A percentile compares a stretch with the other conserved stretches of the same genome.
phyloP scores from a whole-genome alignment of 495 filamentous ascomycete species.

The Tuber microsphaerosporum region DNA sequence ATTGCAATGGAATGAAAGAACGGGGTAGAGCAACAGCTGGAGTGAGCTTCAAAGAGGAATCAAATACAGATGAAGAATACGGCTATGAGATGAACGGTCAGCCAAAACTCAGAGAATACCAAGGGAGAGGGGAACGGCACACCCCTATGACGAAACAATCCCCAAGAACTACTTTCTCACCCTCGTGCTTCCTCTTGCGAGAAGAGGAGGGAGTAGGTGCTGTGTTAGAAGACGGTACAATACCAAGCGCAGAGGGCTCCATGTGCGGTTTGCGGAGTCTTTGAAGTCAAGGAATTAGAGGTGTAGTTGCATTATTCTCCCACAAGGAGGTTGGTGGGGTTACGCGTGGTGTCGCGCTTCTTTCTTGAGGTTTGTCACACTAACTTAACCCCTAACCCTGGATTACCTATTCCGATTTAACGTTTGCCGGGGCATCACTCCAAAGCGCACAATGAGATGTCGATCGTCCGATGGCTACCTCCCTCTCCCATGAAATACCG shows the following conservation, averaged over 20 bases:
- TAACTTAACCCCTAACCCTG: conserved; percentile 2
- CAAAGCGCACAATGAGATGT: no score
- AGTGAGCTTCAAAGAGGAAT: conserved; percentile 33
- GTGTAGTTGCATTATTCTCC: conserved; percentile 24
- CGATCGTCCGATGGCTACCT: no score
- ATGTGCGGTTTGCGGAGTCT: background rate
- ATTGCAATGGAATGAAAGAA: conserved; percentile 34
- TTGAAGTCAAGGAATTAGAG: conserved; percentile 6
- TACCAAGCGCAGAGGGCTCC: conserved; percentile 2
- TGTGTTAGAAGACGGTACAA: conserved; percentile 6
- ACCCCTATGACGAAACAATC: conserved; percentile 37
- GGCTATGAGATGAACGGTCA: conserved; percentile 20
- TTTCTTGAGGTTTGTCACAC: background rate
- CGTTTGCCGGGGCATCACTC: no score
- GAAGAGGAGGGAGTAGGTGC: conserved; percentile 19
- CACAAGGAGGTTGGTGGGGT: conserved; percentile 8
- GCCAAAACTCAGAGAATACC: conserved; percentile 1
- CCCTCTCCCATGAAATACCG: no score
- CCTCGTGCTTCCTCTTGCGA: conserved; percentile 38
- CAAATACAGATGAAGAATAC: conserved; percentile 36
- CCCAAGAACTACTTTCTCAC: conserved; percentile 26
- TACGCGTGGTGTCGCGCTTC: conserved; percentile 12
- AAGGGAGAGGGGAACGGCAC: conserved; percentile 8
- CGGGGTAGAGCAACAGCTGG: conserved; percentile 38
- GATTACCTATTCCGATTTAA: no score